Evolutionary conservation across 768 basidiomycete species (phyloP).

Genomic region (Hypholoma sublateritium): DNA sequence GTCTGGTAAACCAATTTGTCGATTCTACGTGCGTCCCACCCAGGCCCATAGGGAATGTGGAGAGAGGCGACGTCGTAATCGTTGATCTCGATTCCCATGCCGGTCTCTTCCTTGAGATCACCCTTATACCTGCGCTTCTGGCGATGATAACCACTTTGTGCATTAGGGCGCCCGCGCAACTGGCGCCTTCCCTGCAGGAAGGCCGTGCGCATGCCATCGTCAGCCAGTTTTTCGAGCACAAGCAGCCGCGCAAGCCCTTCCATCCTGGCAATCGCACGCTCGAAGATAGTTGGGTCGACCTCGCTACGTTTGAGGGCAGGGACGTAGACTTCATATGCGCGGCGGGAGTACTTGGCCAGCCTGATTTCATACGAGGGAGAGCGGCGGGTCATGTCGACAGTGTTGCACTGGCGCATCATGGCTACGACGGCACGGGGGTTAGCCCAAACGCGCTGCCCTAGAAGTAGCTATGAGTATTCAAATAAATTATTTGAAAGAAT

Average conservation of each 20-base stretch:
- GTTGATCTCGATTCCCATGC: conserved; percentile 51
- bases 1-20: conserved; percentile 46
- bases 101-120: conserved; percentile 48
- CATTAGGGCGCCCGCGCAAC: conserved; percentile 49
- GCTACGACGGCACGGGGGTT: conserved; percentile 60
- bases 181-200: conserved; percentile 49
- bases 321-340: conserved; percentile 59
- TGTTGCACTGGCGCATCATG: conserved; percentile 68
- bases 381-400: conserved; percentile 59
- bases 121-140: conserved; percentile 47
- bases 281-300: conserved; percentile 64
- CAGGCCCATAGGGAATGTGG: conserved; percentile 64
- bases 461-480: neutral
- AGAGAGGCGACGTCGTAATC: conserved; percentile 56
- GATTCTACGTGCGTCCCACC: conserved; percentile 57
- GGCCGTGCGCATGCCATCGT: conserved; percentile 39
- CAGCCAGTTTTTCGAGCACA: conserved; percentile 57
- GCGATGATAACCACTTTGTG: conserved; percentile 25
- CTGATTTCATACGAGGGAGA: conserved; percentile 67
- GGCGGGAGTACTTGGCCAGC: conserved; percentile 53
- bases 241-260: conserved; percentile 62
- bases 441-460: conserved; percentile 53
- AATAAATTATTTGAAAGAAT: neutral
- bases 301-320: conserved; percentile 48
- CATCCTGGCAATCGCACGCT: conserved; percentile 55